These are phyloP conservation scores for Neonectria magnoliae DNA, from an alignment of 2,329 filamentous ascomycete species.

Conservation along the genomic window DNA sequence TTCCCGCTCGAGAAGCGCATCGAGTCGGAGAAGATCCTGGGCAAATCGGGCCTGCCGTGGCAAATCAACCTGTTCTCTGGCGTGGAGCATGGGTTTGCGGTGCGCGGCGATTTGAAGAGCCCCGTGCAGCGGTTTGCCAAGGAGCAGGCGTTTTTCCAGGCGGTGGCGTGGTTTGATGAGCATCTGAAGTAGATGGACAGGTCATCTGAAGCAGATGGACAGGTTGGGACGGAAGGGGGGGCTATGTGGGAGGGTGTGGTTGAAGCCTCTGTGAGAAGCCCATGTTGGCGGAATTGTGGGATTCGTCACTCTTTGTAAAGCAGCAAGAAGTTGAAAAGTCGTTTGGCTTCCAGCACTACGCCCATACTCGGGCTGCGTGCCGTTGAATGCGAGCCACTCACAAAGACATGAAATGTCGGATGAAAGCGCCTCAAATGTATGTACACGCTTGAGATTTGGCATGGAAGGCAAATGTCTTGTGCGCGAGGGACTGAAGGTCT, in stretches of 20 bases:
- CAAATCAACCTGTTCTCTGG: conserved; percentile 76
- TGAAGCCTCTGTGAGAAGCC: not conserved
- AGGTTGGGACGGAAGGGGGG: no score
- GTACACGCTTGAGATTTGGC: no score
- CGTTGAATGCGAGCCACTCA: conserved; percentile 46
- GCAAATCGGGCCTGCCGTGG: conserved; percentile 64
- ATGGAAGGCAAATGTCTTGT: no score
- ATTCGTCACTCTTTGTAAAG: conserved; percentile 20
- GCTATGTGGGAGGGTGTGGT: not conserved
- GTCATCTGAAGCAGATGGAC: conserved; percentile 40
- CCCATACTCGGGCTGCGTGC: conserved; percentile 40
- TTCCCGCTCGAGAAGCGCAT: conserved; percentile 66
- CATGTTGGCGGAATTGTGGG: conserved; percentile 1
- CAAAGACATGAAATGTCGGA: conserved; percentile 67
- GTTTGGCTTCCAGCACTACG: conserved; percentile 1
- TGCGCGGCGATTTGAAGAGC: conserved; percentile 68
- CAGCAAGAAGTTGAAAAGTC: conserved; percentile 12
- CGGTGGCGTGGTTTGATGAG: conserved; percentile 78
- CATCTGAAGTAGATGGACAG: conserved; percentile 40
- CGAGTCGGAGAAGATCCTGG: conserved; percentile 68
- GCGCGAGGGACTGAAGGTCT: no score
- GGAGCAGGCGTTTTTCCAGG: conserved; percentile 81
- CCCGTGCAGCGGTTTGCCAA: conserved; percentile 72
- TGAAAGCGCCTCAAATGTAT: conserved; percentile 61
- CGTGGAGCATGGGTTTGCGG: conserved; percentile 78